A percentile compares a stretch with the other conserved stretches of the same genome.
Evolutionary conservation across 345 rosid species (phyloP).

Genomic region (Rhodamnia argentea): DNA sequence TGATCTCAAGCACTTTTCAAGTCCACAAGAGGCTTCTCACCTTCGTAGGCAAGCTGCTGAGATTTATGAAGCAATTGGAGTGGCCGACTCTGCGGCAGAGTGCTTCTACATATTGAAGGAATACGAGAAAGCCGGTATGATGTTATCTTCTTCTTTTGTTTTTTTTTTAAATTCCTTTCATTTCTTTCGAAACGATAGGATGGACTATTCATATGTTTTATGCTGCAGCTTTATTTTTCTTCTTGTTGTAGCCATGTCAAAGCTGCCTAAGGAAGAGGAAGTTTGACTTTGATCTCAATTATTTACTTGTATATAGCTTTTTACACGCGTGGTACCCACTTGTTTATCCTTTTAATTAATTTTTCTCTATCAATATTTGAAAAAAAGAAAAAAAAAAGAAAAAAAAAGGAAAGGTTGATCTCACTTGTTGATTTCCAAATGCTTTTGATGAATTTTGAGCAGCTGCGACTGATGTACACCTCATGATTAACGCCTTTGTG

Average conservation of each 20-base stretch:
- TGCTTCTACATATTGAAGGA: conserved; percentile 27
- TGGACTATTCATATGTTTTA: not conserved
- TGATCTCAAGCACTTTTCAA: conserved; percentile 16
- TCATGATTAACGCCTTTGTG: not conserved
- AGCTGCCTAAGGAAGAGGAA: not conserved
- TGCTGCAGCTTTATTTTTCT: not conserved
- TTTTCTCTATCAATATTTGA: not conserved
- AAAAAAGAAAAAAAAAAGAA: not conserved
- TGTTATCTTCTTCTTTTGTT: too few relatives aligned
- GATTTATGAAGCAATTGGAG: conserved; percentile 31
- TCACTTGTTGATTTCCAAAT: not conserved
- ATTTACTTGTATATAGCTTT: not conserved
- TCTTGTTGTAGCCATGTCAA: not conserved
- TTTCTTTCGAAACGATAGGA: not conserved
- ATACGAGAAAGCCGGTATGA: conserved; percentile 12
- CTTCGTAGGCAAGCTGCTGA: conserved; percentile 36
- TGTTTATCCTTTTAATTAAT: not conserved
- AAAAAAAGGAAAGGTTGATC: not conserved
- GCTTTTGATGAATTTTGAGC: not conserved
- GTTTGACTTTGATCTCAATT: not conserved
- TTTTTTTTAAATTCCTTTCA: not conserved
- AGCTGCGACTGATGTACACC: not conserved
- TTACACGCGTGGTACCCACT: not conserved
- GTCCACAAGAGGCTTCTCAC: conserved; percentile 19
- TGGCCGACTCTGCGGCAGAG: conserved; percentile 31